phyloP scores from a whole-genome alignment of 345 rosid genomes.

The Boechera stricta region DNA sequence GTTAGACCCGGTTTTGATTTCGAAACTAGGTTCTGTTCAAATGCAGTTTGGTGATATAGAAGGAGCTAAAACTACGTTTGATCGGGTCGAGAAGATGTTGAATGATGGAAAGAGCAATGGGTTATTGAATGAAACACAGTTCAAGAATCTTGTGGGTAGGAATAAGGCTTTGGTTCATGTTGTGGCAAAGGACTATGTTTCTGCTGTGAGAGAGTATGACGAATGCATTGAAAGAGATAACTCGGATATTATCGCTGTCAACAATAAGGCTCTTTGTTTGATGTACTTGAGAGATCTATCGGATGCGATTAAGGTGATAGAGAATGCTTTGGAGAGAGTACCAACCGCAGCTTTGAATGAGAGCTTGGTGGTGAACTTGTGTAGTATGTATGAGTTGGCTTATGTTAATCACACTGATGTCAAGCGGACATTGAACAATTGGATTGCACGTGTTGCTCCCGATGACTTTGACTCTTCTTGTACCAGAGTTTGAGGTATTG shows the following conservation, averaged over 20 bases:
- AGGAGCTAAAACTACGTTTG: conserved; percentile 71
- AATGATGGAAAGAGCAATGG: conserved; percentile 47
- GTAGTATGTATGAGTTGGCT: conserved; percentile 98
- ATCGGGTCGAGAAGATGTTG: conserved; percentile 58
- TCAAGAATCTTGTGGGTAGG: conserved; percentile 78
- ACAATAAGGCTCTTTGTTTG: conserved; percentile 87
- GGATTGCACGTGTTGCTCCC: conserved; percentile 91
- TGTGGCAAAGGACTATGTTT: conserved; percentile 89
- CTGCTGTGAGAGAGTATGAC: conserved; percentile 90
- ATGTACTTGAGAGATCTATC: conserved; percentile 91
- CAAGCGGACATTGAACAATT: conserved; percentile 78
- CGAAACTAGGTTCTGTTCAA: conserved; percentile 84
- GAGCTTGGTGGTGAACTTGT: conserved; percentile 85
- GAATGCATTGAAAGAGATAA: conserved; percentile 88
- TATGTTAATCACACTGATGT: conserved; percentile 87
- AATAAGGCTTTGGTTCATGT: conserved; percentile 84
- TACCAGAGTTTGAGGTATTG: conserved; percentile 71
- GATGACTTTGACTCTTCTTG: conserved; percentile 94
- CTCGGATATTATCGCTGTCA: conserved; percentile 73
- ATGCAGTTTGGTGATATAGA: conserved; percentile 92
- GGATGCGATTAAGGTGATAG: conserved; percentile 89
- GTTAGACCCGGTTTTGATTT: conserved; percentile 64
- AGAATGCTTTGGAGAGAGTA: conserved; percentile 81
- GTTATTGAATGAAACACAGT: conserved; percentile 52
- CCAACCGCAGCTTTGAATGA: conserved; percentile 88